Evolutionary conservation across 208 protist genomes (phyloP).

Genomic region (Crithidia fasciculata): DNA sequence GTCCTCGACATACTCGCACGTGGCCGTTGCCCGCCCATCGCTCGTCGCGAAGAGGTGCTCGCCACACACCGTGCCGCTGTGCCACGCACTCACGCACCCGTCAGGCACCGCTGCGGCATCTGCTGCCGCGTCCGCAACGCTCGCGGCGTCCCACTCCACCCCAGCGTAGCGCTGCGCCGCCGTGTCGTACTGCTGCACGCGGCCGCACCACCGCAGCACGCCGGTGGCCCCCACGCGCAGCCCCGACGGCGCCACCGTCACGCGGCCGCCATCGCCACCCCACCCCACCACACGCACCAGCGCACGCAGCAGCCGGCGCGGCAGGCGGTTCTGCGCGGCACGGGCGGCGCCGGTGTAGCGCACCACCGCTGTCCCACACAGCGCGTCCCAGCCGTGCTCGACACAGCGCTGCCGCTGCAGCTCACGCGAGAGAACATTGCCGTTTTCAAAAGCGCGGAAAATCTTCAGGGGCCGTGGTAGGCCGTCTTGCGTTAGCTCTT

Average conservation of each 20-base stretch:
- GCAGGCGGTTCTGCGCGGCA: not conserved
- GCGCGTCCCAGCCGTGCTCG: slow-evolving; percentile 1
- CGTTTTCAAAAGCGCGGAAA: slow-evolving; percentile 32
- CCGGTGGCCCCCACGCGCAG: too few species aligned
- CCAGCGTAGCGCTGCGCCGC: too few species aligned
- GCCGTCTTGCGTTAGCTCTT: slow-evolving; percentile 26
- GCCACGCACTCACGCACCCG: slow-evolving; percentile 20
- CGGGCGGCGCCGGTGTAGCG: slow-evolving; percentile 3
- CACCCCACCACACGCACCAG: not conserved
- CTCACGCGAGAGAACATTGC: slow-evolving; percentile 20
- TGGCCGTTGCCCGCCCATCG: slow-evolving; percentile 37
- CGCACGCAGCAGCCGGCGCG: not conserved
- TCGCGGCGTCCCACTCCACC: not conserved
- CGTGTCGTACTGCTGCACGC: too few species aligned
- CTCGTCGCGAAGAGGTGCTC: slow-evolving; percentile 59
- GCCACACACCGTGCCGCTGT: slow-evolving; percentile 51
- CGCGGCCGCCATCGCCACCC: not conserved
- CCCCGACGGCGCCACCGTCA: not conserved
- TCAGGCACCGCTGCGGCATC: too few species aligned
- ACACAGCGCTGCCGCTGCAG: slow-evolving; percentile 27
- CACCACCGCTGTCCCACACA: not conserved
- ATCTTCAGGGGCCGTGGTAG: slow-evolving; percentile 37
- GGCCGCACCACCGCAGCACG: too few species aligned
- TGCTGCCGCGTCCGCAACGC: too few species aligned
- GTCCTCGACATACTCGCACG: slow-evolving; percentile 48